Percentiles rank a stretch among this genome's conserved stretches.
These are phyloP conservation scores for Trichomonascaceae sp. DNA, from an alignment of 1,139 yeast genomes.

Conservation along the genomic window DNA sequence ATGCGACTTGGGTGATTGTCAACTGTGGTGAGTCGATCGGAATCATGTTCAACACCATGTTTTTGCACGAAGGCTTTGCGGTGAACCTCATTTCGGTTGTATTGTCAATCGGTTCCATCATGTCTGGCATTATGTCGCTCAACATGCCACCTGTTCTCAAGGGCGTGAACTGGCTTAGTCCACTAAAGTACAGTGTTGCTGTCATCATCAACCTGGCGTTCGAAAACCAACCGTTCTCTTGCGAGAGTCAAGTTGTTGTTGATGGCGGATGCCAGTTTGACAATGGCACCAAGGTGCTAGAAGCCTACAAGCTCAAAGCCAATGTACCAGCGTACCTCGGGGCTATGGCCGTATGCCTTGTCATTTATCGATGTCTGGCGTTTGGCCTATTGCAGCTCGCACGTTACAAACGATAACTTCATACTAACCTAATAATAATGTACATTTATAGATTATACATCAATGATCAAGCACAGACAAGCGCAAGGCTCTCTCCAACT, in stretches of 20 bases:
- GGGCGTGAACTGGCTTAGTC: slow-evolving; percentile 61
- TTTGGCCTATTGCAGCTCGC: slow-evolving; percentile 15
- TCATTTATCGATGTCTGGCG: slow-evolving; percentile 29
- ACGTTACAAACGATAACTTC: slow-evolving; percentile 17
- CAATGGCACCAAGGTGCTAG: slow-evolving; percentile 38
- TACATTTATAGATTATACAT: too few species aligned
- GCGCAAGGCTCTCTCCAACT: too few species aligned
- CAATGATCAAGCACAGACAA: too few species aligned
- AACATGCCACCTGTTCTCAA: slow-evolving; percentile 56
- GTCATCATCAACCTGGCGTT: slow-evolving; percentile 38
- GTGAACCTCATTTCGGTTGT: slow-evolving; percentile 54
- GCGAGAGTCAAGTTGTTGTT: slow-evolving; percentile 26
- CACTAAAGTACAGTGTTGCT: slow-evolving; percentile 58
- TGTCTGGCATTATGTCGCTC: slow-evolving; percentile 82
- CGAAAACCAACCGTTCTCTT: slow-evolving; percentile 30
- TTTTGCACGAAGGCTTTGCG: slow-evolving; percentile 68
- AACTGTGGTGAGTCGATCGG: slow-evolving; percentile 80
- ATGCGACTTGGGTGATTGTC: slow-evolving; percentile 40
- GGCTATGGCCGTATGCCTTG: slow-evolving; percentile 22
- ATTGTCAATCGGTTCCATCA: slow-evolving; percentile 55
- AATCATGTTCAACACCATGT: slow-evolving; percentile 59
- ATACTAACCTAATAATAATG: too few species aligned
- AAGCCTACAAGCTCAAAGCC: slow-evolving; percentile 30
- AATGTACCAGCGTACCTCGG: slow-evolving; percentile 25
- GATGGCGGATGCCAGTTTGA: slow-evolving; percentile 32